These are phyloP conservation scores for Cytospora leucostoma DNA, from an alignment of 2,329 filamentous ascomycete genomes.

Conservation along the genomic window DNA sequence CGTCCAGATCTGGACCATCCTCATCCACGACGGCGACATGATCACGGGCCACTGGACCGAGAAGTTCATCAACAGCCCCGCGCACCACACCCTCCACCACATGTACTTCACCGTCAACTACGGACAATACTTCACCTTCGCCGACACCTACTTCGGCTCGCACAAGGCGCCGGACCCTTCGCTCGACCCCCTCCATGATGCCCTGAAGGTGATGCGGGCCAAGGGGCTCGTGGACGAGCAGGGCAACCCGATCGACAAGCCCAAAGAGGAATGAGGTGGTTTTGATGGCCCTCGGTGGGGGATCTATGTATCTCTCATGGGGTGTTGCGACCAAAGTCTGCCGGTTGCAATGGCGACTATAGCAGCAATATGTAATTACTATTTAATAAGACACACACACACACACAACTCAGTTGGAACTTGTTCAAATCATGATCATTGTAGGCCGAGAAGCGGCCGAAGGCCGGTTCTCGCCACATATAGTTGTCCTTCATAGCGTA, in stretches of 20 bases:
- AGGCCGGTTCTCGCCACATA: too few relatives aligned
- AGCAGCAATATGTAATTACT: too few relatives aligned
- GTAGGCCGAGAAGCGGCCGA: too few relatives aligned
- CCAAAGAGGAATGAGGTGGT: slow-evolving; percentile 31
- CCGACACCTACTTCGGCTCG: slow-evolving; percentile 47
- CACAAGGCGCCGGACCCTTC: slow-evolving; percentile 46
- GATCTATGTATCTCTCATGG: not conserved
- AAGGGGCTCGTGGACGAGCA: slow-evolving; percentile 48
- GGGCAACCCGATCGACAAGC: slow-evolving; percentile 42
- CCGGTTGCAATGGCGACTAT: not conserved
- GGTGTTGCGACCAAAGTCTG: not conserved
- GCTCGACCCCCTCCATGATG: slow-evolving; percentile 47
- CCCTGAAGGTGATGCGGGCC: slow-evolving; percentile 46
- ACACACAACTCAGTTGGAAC: too few relatives aligned
- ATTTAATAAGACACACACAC: too few relatives aligned
- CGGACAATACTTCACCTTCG: slow-evolving; percentile 52
- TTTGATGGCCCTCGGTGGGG: not conserved
- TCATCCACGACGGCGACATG: slow-evolving; percentile 53
- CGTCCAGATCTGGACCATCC: slow-evolving; percentile 52
- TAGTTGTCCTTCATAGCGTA: too few relatives aligned
- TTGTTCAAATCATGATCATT: too few relatives aligned
- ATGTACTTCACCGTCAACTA: slow-evolving; percentile 54
- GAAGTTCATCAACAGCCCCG: slow-evolving; percentile 50
- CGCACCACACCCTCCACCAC: slow-evolving; percentile 51
- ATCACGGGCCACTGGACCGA: slow-evolving; percentile 49